Evolutionary conservation across 2,329 filamentous ascomycete genomes (phyloP), one percentile per base, ranked within the genome.

Genomic region (Botrytis cinerea): DNA sequence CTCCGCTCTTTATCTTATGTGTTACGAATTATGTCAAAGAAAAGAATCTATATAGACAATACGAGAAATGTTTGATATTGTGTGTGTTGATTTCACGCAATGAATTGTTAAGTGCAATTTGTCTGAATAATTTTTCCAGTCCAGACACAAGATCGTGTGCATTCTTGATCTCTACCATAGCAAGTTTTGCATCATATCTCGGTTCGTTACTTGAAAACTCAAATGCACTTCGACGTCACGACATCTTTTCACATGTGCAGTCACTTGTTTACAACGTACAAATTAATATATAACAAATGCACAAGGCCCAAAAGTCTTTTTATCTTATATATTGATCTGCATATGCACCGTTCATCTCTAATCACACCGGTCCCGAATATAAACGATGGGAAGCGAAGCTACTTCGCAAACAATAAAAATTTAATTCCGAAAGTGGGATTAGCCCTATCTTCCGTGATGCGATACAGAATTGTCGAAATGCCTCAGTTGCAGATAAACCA

Each of bases 1-100:
- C 28, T 60, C 8, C 18, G 22, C 22, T 12, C 28, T 57, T 9
- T 43, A 28, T 16, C n/a, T 57, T 20, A 68, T 68, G 66, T 43
- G 35, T 57, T 57, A 68, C n/a, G 66, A 69, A 69, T 66, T n/a
- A 69, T 69, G 25, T 32, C 66, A 57, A 20, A 22, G 18, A 16
- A 43, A 69, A 43, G n/a, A 32, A 40, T 16, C 18, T 43, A 35
- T 43, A 40, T 28, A 51, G 38, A 32, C 54, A 69, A 25, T 32
- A 32, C 18, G 10, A 18, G 9, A 18, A 32, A 68, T 57, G 25
- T 28, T 43, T 57, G 48, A 28, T 57, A 18, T 68, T 32, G 6
- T 28, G 28, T 8, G n/a, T 25, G n/a, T 57, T 32, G n/a, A 28
- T 32, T 28, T 9, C 51, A 32, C n/a, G 1, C 14, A 9, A 8